These are phyloP conservation scores for Diaporthe sp. DNA, from an alignment of 2,329 filamentous ascomycete species.

Conservation along the genomic window DNA sequence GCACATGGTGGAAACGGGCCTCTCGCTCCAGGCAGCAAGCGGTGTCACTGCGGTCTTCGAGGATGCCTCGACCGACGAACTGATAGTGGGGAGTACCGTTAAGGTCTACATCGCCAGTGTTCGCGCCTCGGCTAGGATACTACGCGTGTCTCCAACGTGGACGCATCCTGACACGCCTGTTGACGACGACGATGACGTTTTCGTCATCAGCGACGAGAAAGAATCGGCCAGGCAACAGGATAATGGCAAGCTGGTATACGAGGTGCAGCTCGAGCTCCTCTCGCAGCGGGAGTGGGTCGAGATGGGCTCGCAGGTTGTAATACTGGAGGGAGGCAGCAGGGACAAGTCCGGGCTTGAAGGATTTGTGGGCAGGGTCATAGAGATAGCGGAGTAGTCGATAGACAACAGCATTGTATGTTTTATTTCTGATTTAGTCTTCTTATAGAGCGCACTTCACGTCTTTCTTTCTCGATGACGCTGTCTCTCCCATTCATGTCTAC, in stretches of 20 bases:
- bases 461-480: neutral
- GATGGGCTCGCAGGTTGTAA: slow-evolving; percentile 76
- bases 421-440: neutral
- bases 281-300: slow-evolving; percentile 81
- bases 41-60: slow-evolving; percentile 81
- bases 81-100: slow-evolving; percentile 78
- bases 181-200: slow-evolving; percentile 67
- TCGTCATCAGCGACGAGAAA: slow-evolving; percentile 67
- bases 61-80: slow-evolving; percentile 70
- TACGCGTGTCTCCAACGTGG: slow-evolving; percentile 62
- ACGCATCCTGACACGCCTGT: slow-evolving; percentile 44
- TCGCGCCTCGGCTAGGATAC: slow-evolving; percentile 82
- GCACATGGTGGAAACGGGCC: slow-evolving; percentile 68
- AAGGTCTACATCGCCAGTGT: slow-evolving; percentile 92
- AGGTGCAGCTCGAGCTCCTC: slow-evolving; percentile 78
- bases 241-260: slow-evolving; percentile 53
- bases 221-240: slow-evolving; percentile 51
- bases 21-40: slow-evolving; percentile 74
- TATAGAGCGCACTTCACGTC: neutral
- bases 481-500: neutral
- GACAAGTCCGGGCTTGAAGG: slow-evolving; percentile 79
- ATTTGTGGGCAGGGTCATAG: slow-evolving; percentile 77
- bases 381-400: slow-evolving; percentile 66
- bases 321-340: slow-evolving; percentile 79
- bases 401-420: neutral